Percentiles rank a stretch among this genome's conserved stretches.
Evolutionary conservation across 352 stramenopile species (phyloP).

Genomic region (Phytopythium kandeliae): DNA sequence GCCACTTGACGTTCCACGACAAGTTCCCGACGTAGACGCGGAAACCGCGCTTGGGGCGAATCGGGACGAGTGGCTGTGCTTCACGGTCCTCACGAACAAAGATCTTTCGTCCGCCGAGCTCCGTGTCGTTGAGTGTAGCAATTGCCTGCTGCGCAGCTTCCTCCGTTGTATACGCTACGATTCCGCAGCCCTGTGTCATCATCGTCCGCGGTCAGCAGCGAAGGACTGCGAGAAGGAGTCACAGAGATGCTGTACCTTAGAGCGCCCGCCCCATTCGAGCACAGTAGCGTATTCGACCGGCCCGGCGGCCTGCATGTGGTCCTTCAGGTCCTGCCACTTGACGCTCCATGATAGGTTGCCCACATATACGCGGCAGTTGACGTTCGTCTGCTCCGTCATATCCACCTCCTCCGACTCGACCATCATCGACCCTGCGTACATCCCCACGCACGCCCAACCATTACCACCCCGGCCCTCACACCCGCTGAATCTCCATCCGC

Average conservation of each 20-base stretch:
- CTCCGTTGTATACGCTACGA: conserved; percentile 89
- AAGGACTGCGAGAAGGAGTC: not conserved
- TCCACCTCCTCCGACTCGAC: conserved; percentile 12
- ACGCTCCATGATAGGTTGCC: conserved; percentile 84
- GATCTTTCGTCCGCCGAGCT: conserved; percentile 90
- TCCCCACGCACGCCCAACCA: conserved; percentile 1
- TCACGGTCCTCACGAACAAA: conserved; percentile 94
- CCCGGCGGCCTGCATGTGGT: conserved; percentile 71
- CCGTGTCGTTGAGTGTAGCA: conserved; percentile 84
- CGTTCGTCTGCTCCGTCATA: conserved; percentile 17
- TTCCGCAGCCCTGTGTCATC: conserved; percentile 79
- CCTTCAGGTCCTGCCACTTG: conserved; percentile 77
- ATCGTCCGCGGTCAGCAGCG: not conserved
- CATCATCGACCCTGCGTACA: not conserved
- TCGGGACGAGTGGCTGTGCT: conserved; percentile 16
- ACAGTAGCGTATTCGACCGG: conserved; percentile 64
- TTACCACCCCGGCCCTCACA: conserved; percentile 2
- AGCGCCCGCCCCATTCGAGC: conserved; percentile 60
- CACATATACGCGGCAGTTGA: conserved; percentile 67
- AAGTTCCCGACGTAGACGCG: conserved; percentile 91
- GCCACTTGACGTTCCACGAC: conserved; percentile 90
- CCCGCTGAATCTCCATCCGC: not conserved
- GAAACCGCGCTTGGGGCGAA: conserved; percentile 31
- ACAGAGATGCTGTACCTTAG: conserved; percentile 39
- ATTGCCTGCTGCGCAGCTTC: conserved; percentile 86